Evolutionary conservation across 371 early-diverging fungal species (phyloP).

Genomic region (Chytridium lagenaria): DNA sequence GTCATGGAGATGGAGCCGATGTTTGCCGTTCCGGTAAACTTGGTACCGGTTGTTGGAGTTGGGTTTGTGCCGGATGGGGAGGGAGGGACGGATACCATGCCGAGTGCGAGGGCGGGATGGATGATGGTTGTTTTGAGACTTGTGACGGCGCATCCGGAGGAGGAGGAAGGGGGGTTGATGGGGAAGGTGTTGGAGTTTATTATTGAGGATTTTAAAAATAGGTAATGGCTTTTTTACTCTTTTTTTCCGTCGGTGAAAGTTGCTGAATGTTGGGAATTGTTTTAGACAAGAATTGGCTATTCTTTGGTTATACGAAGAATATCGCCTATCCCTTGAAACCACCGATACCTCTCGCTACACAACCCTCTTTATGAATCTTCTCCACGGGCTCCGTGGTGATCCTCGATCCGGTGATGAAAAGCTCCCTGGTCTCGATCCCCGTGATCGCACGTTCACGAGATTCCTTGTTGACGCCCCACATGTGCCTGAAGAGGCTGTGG

Average conservation of each 20-base stretch:
- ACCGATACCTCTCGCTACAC: constrained; percentile 16
- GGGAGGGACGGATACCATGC: constrained; percentile 29
- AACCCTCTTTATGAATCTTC: constrained; percentile 39
- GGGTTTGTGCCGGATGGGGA: constrained; percentile 14
- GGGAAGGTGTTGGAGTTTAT: constrained; percentile 35
- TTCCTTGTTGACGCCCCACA: constrained; percentile 61
- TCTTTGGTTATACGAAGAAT: constrained; percentile 54
- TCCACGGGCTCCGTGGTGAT: constrained; percentile 33
- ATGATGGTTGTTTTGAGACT: constrained; percentile 44
- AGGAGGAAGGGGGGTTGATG: not conserved
- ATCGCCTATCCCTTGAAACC: constrained; percentile 19
- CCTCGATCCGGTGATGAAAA: constrained; percentile 21
- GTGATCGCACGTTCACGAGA: constrained; percentile 56
- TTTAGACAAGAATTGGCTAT: constrained; percentile 48
- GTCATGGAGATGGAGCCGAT: constrained; percentile 35
- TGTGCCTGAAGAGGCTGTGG: constrained; percentile 42
- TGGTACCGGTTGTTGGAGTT: constrained; percentile 5
- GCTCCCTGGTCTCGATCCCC: constrained; percentile 39
- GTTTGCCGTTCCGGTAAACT: not conserved
- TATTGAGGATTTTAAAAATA: constrained; percentile 37
- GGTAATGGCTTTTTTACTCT: constrained; percentile 30
- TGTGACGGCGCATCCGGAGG: constrained; percentile 20
- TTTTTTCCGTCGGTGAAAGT: too few species aligned
- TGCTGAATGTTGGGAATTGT: too few species aligned
- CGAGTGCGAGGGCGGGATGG: constrained; percentile 48